Base-by-base conservation (phyloP, 192 early-diverging fungal species). In the Dimargaris verticillata region DNA sequence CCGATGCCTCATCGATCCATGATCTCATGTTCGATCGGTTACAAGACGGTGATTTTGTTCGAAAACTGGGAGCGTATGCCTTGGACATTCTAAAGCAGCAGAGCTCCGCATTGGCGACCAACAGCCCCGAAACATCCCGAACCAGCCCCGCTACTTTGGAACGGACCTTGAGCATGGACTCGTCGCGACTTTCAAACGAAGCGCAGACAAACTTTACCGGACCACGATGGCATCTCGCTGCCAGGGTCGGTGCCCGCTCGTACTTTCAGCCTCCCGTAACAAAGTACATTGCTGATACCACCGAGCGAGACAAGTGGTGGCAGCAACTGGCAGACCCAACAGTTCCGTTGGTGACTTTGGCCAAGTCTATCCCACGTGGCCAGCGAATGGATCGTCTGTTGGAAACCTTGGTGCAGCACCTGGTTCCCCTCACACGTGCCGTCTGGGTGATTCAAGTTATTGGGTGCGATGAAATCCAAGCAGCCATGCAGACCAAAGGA, bases 391-490 rank as follows among this genome's bases (percentile, higher is more conserved):
- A 80, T 18, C 72, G 78, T 20, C 62, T 88, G 46, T 53, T 86
- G 7, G 83, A 85, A 17, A 50, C 70, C 15, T 63, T 86, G 60
- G 66, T 74, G 9, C 53, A 64, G 45, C 67, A 78, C 42, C 66
- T 68, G 29, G 82, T 88, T 15, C 81, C 87, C 0, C 63, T 83
- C 46, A 64, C 74, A 24, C 70, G 84, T 14, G 82, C 87, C 0
- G 64, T 83, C 10, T 88, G 87, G 87, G 82, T 78, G 42, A 83
- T 86, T 26, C 80, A 84, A 44, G 72, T 85, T 26, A 74, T 80
- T 13, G 84, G 83, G 9, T 63, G 83, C 26, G 77, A 77, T 26
- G 82, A 82, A 65, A 80, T 85, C 75, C 48, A 64, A 38, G 67
- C 63, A 17, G 43, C 43, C 17, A 13, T 43, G n/a, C 57, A 59